A percentile compares a stretch with the other conserved stretches of the same genome.
phyloP scores from a whole-genome alignment of 768 basidiomycete species.

The Amanita rimosa region DNA sequence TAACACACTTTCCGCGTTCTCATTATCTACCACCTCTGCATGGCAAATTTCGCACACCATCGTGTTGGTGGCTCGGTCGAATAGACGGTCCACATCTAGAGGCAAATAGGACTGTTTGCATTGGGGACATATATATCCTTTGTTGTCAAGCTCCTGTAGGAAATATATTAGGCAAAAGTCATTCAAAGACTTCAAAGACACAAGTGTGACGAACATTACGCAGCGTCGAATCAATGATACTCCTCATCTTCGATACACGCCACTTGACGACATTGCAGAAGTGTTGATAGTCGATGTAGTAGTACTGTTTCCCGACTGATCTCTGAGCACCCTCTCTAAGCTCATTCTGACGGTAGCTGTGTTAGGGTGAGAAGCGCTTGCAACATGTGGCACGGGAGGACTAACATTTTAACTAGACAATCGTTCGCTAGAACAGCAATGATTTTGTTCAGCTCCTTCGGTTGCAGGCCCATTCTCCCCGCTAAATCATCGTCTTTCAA shows the following conservation, averaged over 20 bases:
- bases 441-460: slow-evolving; percentile 84
- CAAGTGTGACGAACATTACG: slow-evolving; percentile 55
- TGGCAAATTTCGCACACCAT: slow-evolving; percentile 85
- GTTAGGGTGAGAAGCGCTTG: not conserved
- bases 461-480: slow-evolving; percentile 80
- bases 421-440: slow-evolving; percentile 75
- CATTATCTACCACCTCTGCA: slow-evolving; percentile 83
- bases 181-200: not conserved
- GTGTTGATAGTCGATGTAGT: slow-evolving; percentile 90
- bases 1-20: slow-evolving; percentile 73
- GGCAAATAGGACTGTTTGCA: slow-evolving; percentile 79
- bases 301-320: slow-evolving; percentile 84
- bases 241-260: slow-evolving; percentile 88
- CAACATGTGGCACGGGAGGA: not conserved
- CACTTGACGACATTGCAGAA: slow-evolving; percentile 98
- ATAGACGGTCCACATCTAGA: slow-evolving; percentile 75
- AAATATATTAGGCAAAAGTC: not conserved
- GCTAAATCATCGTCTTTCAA: slow-evolving; percentile 91
- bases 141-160: slow-evolving; percentile 86
- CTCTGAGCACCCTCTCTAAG: slow-evolving; percentile 84
- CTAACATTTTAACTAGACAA: slow-evolving; percentile 69
- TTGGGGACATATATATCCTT: slow-evolving; percentile 93
- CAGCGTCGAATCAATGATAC: slow-evolving; percentile 78
- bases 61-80: slow-evolving; percentile 54
- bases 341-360: slow-evolving; percentile 83